A percentile compares a stretch with the other conserved stretches of the same genome.
Conservation (phyloP, 805 yeast genomes). For the Spencermartinsiella europaea region DNA sequence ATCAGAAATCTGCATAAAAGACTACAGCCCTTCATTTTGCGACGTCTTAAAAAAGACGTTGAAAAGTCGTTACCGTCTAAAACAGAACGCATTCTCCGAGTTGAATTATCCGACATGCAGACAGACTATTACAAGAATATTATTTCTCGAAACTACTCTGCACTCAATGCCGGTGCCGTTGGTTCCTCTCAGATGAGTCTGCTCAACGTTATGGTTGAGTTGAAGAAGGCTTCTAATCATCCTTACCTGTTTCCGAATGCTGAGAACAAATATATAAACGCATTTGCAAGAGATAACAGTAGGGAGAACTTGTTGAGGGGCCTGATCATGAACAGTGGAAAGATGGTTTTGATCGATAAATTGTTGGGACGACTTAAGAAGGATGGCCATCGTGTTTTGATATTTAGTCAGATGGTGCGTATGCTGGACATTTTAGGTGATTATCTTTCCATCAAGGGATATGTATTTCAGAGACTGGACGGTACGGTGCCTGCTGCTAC, state of each 20-base stretch:
- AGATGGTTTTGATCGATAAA: constrained; percentile 94
- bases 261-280: constrained; percentile 60
- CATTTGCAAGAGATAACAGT: constrained; percentile 34
- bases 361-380: constrained; percentile 73
- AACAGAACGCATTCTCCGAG: constrained; percentile 90
- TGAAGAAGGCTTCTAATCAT: constrained; percentile 95
- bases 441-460: constrained; percentile 80
- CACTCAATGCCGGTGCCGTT: constrained; percentile 77
- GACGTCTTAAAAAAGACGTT: constrained; percentile 94
- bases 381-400: constrained; percentile 94
- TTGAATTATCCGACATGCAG: constrained; percentile 90
- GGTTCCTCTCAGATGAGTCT: constrained; percentile 77
- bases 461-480: constrained; percentile 85
- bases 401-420: constrained; percentile 96
- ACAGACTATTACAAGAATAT: constrained; percentile 93
- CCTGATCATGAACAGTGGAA: constrained; percentile 94
- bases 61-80: constrained; percentile 95
- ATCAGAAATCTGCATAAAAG: constrained; percentile 79
- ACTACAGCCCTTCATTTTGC: constrained; percentile 84
- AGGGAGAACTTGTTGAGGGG: constrained; percentile 85
- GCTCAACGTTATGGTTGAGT: constrained; percentile 88
- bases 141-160: constrained; percentile 85
- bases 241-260: constrained; percentile 94
- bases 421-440: constrained; percentile 94
- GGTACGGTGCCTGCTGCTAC: constrained; percentile 96